Base-by-base conservation (phyloP, 495 filamentous ascomycete genomes). In the Aspergillus heteromorphus region DNA sequence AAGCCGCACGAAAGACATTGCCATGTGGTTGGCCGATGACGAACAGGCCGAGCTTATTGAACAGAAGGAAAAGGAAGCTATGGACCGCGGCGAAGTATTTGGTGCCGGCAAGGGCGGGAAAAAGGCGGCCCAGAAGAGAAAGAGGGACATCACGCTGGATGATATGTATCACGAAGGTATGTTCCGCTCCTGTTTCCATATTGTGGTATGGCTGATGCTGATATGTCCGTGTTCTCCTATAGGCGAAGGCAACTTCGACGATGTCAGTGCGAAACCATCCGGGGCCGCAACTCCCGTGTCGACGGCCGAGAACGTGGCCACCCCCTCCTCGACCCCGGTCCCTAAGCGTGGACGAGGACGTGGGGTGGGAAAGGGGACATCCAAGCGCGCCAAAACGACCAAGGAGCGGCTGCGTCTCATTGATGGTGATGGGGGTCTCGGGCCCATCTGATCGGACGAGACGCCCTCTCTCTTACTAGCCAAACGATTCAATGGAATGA, bases 81-180 rank as follows among this genome's bases (percentile, higher is more conserved):
- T 88, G 6, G 85, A 81, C 53, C 74, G 76, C 30, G 73, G 74
- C 27, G 78, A 79, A 40, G 64, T 71, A 19, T 65, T 70, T 64
- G 81, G 73, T 61, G 70, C 71, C 11, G 68, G 69, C 43, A 81
- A 80, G 59, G 81, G 81, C 58, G 77, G 74, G 11, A 83, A 82
- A 72, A 82, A 78, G 62, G 58, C 70, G 21, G 72, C 68, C 10
- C 65, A 66, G 57, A 87, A 83, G 68, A 74, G 82, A 40, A 87
- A 85, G 71, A 91, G 90, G 75, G 83, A 84, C 49, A 79, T 92
- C 50, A 92, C 85, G 63, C 71, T 97, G 73, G 92, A 97, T 72
- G 92, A 96, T 65, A 89, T 97, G 90, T 97, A 97, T 75, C 92
- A 97, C 72, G 92, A 97, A 80, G 92, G 92, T 96, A 73, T 78